These are phyloP conservation scores for Mariannaea sp. DNA, from an alignment of 2,329 filamentous ascomycete species.

Conservation along the genomic window DNA sequence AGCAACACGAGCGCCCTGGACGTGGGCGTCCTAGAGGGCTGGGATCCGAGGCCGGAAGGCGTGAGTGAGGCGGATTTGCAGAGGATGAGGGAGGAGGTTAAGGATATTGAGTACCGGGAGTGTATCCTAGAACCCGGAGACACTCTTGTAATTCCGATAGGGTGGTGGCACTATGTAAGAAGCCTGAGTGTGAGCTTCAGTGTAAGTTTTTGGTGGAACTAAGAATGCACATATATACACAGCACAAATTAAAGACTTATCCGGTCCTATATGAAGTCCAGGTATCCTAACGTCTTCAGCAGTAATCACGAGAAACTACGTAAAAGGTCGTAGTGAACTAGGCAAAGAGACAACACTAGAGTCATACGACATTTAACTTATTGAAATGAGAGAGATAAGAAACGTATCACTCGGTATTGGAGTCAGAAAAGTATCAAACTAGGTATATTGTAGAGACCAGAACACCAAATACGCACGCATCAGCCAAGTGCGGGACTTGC, in stretches of 20 bases:
- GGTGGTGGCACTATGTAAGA: conserved; percentile 98
- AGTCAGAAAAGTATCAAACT: not conserved
- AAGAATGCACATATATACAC: no score
- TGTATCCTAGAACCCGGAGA: conserved; percentile 81
- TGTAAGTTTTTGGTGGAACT: conserved; percentile 96
- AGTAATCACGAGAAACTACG: no score
- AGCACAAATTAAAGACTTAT: no score
- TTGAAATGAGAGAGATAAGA: no score
- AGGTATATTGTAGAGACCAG: not conserved
- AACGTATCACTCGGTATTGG: no score
- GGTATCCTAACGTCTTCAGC: no score
- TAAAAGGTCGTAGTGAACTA: no score
- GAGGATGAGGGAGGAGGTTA: conserved; percentile 55
- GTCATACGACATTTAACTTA: no score
- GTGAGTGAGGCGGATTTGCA: conserved; percentile 43
- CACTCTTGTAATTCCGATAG: conserved; percentile 84
- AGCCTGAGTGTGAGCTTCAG: conserved; percentile 87
- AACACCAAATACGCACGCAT: conserved; percentile 16
- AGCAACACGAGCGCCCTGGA: conserved; percentile 85
- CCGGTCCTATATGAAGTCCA: no score
- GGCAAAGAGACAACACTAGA: no score
- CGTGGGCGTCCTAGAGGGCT: conserved; percentile 69
- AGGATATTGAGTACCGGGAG: conserved; percentile 70
- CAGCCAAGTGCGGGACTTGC: conserved; percentile 23
- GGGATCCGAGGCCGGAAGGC: conserved; percentile 49